phyloP scores from a whole-genome alignment of 805 yeast species.

The Komagataella kurtzmanii region DNA sequence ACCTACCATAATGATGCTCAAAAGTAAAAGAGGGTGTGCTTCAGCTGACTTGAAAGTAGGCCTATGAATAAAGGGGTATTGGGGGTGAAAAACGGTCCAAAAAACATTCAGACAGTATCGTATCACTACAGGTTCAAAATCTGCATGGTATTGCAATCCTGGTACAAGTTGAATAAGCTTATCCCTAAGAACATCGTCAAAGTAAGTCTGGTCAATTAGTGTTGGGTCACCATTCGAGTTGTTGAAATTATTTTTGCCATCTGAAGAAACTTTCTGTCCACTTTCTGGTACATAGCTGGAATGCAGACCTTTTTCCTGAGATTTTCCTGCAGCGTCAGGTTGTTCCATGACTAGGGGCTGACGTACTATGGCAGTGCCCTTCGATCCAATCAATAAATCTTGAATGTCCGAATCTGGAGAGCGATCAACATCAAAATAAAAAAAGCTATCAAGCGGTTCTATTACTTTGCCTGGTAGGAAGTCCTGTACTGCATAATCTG shows the following conservation, averaged over 20 bases:
- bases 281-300: not conserved
- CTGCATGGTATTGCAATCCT: not conserved
- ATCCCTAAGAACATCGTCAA: not conserved
- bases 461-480: not conserved
- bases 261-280: not conserved
- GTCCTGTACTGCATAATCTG: not conserved
- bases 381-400: not conserved
- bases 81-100: constrained; percentile 46
- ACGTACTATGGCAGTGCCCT: not conserved
- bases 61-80: constrained; percentile 32
- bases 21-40: constrained; percentile 38
- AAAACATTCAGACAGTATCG: constrained; percentile 18
- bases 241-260: not conserved
- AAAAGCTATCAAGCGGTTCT: not conserved
- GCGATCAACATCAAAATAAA: not conserved
- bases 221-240: not conserved
- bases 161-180: not conserved
- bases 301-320: not conserved
- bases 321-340: not conserved
- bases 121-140: not conserved
- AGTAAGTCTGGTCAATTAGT: not conserved
- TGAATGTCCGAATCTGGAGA: not conserved
- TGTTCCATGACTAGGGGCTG: not conserved
- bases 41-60: constrained; percentile 36
- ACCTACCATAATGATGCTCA: constrained; percentile 45